Evolutionary conservation across 352 stramenopile genomes (phyloP).

Genomic region (Pythium oligandrum): DNA sequence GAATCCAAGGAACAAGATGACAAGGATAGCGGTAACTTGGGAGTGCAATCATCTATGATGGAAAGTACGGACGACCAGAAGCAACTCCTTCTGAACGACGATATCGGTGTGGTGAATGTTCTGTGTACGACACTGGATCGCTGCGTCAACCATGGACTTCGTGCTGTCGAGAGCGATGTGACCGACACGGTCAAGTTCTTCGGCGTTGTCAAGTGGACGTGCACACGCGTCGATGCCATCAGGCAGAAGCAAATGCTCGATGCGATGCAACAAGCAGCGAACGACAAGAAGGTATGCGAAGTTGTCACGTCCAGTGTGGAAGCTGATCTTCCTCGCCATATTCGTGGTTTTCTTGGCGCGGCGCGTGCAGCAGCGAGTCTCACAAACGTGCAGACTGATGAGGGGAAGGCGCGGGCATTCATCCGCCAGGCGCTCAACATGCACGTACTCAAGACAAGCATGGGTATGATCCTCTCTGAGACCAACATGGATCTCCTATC

Average conservation of each 20-base stretch:
- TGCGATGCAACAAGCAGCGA: conserved; percentile 44
- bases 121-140: conserved; percentile 71
- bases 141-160: conserved; percentile 63
- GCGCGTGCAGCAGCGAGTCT: conserved; percentile 53
- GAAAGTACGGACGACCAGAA: conserved; percentile 70
- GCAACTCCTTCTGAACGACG: conserved; percentile 65
- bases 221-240: conserved; percentile 69
- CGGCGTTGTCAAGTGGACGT: conserved; percentile 82
- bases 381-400: conserved; percentile 60
- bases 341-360: conserved; percentile 64
- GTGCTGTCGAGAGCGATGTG: conserved; percentile 46
- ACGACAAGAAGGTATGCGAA: conserved; percentile 39
- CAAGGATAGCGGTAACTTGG: neutral
- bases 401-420: conserved; percentile 76
- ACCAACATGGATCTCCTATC: conserved; percentile 71
- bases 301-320: conserved; percentile 72
- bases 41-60: conserved; percentile 45
- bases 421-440: conserved; percentile 80
- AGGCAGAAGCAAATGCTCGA: conserved; percentile 62
- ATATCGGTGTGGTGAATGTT: conserved; percentile 59
- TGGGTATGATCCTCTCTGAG: conserved; percentile 66
- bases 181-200: conserved; percentile 82
- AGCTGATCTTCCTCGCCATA: conserved; percentile 56
- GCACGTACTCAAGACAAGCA: conserved; percentile 62
- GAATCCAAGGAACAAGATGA: conserved; percentile 4